Evolutionary conservation across 2,329 filamentous ascomycete genomes (phyloP), one percentile per base, ranked within the genome.

Genomic region (Fonsecaea multimorphosa): DNA sequence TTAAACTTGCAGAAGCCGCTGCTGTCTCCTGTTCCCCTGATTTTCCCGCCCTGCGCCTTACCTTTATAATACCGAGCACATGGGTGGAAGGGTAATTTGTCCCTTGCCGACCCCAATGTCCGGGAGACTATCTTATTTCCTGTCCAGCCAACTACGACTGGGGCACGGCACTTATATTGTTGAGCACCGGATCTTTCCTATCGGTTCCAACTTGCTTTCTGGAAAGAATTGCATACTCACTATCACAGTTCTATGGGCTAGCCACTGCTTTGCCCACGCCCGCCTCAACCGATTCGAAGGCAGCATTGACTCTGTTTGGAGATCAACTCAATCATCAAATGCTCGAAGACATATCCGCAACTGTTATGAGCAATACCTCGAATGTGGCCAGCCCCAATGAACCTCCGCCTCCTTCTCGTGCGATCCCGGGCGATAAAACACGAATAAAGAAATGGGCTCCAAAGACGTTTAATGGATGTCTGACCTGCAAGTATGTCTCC

Each of bases 381-480:
- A 61, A 22, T 46, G 32, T 19, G 22, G 51, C n/a, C 36, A 32
- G 44, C 24, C 22, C 36, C 24, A 40, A 66, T 59, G 64, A 24
- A 55, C 22, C 34, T 19, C 32, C 19, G 14, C 44, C 14, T 7
- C 34, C 46, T 57, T 40, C 59, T 55, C 56, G 31, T 19, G 19
- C 54, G 12, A 58, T 67, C 61, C 53, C 44, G 29, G 44, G 40
- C 29, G 65, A 67, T 38, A 61, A 59, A 53, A 44, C 46, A 5
- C 64, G 67, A 6, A 61, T 52, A 3, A 69, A 69, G 58, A 64
- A 64, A 54, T 69, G 67, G 67, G 67, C 67, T 1, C 67, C 64
- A 19, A 69, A 69, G 46, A 66, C 64, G 16, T 69, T 69, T 58
- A 67, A 64, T 40, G 67, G 67, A 22, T 69, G 67, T 58, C 53